Percentiles rank a stretch among this genome's conserved stretches.
phyloP scores from a whole-genome alignment of 148 eudicot species.

The Arctostaphylos glauca region DNA sequence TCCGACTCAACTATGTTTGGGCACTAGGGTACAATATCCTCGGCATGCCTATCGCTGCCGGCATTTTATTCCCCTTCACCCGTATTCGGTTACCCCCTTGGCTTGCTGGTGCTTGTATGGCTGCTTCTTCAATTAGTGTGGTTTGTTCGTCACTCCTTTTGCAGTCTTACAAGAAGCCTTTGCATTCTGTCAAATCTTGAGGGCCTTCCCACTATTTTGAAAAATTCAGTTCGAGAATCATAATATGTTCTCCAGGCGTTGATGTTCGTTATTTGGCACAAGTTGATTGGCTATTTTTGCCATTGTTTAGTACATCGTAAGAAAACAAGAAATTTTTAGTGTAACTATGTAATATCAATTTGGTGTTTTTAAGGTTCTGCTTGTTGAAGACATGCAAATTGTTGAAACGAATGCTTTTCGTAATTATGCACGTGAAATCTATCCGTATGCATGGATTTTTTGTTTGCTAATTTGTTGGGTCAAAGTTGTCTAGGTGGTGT shows the following conservation, averaged over 20 bases:
- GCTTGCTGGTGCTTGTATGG: conserved; percentile 99
- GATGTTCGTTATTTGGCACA: not conserved
- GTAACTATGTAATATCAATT: not conserved
- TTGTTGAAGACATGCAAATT: not conserved
- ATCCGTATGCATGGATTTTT: too few species aligned
- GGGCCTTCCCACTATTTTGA: too few species aligned
- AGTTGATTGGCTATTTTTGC: not conserved
- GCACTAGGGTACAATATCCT: conserved; percentile 94
- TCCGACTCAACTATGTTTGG: conserved; percentile 89
- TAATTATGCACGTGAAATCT: not conserved
- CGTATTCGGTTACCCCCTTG: conserved; percentile 94
- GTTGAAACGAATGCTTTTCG: not conserved
- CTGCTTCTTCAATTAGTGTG: conserved; percentile 90
- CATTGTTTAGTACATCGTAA: not conserved
- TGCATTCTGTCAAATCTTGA: conserved; percentile 19
- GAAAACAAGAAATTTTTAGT: not conserved
- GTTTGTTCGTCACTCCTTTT: conserved; percentile 89
- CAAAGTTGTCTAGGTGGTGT: too few species aligned
- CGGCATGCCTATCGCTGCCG: conserved; percentile 92
- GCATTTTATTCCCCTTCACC: conserved; percentile 72
- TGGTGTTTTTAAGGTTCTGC: not conserved
- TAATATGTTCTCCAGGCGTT: not conserved
- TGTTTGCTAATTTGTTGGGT: too few species aligned
- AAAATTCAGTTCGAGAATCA: too few species aligned
- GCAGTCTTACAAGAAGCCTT: conserved; percentile 91